phyloP scores from a whole-genome alignment of 2,329 filamentous ascomycete genomes.

The Fusarium circinatum region DNA sequence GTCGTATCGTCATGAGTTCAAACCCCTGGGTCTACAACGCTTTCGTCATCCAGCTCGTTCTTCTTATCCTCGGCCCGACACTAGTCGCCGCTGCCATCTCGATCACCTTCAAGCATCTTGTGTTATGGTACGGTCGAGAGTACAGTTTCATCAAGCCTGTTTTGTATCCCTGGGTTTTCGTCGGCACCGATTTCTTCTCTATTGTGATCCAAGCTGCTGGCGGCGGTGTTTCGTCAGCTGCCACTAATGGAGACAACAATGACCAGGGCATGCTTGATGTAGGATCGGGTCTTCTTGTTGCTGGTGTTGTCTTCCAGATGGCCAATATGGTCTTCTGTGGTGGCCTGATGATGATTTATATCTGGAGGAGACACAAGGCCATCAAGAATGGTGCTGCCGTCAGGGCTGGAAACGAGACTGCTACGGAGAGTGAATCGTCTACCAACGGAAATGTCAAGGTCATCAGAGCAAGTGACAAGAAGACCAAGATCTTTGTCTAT shows the following conservation, averaged over 20 bases:
- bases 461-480: constrained; percentile 25
- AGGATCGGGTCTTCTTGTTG: constrained; percentile 31
- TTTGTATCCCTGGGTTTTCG: constrained; percentile 60
- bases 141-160: constrained; percentile 50
- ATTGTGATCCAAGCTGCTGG: constrained; percentile 40
- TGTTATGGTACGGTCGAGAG: constrained; percentile 54
- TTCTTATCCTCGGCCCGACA: constrained; percentile 54
- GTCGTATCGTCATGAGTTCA: constrained; percentile 51
- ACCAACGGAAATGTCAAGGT: neutral
- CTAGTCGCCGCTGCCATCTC: constrained; percentile 57
- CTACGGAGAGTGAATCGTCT: neutral
- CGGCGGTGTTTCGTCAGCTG: constrained; percentile 32
- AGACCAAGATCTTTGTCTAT: constrained; percentile 30
- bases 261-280: constrained; percentile 26
- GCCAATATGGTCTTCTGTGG: constrained; percentile 42
- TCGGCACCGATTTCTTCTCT: constrained; percentile 57
- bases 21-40: constrained; percentile 55
- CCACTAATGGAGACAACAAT: constrained; percentile 7
- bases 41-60: constrained; percentile 56
- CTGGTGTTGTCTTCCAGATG: constrained; percentile 39
- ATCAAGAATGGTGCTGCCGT: constrained; percentile 22
- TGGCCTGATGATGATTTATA: constrained; percentile 35
- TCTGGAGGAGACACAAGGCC: constrained; percentile 31
- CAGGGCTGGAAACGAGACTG: neutral
- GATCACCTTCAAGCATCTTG: constrained; percentile 57